A percentile compares a stretch with the other conserved stretches of the same genome.
Conservation (phyloP, 306 rosid species). For the Begonia loranthoides region DNA sequence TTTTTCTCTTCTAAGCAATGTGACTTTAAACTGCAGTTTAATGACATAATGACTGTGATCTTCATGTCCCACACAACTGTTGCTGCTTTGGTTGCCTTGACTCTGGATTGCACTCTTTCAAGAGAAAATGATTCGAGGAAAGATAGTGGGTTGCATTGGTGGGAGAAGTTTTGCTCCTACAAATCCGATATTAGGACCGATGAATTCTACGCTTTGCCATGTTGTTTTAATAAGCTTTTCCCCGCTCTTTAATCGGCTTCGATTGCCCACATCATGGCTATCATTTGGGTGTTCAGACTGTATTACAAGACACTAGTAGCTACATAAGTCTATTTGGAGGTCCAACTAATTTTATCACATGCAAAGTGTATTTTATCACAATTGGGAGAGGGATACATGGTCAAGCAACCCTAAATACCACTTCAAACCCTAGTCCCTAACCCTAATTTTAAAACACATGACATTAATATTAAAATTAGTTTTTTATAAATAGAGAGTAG, state of each 20-base stretch:
- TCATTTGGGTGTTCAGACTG: too few relatives aligned
- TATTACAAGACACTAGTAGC: too few relatives aligned
- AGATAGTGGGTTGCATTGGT: slow-evolving; percentile 54
- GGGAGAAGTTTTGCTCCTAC: slow-evolving; percentile 56
- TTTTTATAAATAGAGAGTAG: too few relatives aligned
- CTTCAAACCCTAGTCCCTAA: too few relatives aligned
- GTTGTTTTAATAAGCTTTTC: slow-evolving; percentile 34
- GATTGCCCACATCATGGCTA: too few relatives aligned
- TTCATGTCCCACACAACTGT: slow-evolving; percentile 68
- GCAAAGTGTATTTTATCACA: too few relatives aligned
- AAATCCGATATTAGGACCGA: slow-evolving; percentile 47
- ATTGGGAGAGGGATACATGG: too few relatives aligned
- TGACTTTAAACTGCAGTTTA: slow-evolving; percentile 21
- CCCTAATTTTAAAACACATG: too few relatives aligned
- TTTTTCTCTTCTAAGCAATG: not conserved
- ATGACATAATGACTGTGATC: slow-evolving; percentile 33
- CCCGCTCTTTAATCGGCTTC: slow-evolving; percentile 33
- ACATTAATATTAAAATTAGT: too few relatives aligned
- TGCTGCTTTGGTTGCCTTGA: slow-evolving; percentile 49
- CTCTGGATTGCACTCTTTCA: slow-evolving; percentile 41
- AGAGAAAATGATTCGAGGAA: slow-evolving; percentile 32
- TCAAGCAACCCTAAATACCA: too few relatives aligned
- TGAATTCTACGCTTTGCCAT: slow-evolving; percentile 58
- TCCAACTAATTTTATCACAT: too few relatives aligned
- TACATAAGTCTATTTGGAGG: too few relatives aligned